These are phyloP conservation scores for Didymella sp. DNA, from an alignment of 2,329 filamentous ascomycete species.

Conservation along the genomic window DNA sequence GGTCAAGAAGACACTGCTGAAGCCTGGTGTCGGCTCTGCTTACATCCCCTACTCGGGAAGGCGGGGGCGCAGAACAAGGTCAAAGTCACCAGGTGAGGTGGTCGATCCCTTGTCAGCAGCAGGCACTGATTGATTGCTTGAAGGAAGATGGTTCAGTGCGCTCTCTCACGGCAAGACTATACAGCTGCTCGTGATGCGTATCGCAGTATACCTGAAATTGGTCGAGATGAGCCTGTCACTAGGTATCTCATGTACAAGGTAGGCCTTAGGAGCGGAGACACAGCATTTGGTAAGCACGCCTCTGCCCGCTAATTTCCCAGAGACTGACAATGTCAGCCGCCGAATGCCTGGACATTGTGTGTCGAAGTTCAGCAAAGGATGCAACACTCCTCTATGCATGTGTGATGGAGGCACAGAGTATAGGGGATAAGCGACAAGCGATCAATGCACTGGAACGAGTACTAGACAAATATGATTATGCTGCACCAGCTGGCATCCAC, in stretches of 20 bases:
- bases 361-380: conserved; percentile 60
- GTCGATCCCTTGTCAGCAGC: background rate
- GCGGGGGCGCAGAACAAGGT: conserved; percentile 70
- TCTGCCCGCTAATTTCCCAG: background rate
- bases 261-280: conserved; percentile 66
- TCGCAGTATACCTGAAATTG: conserved; percentile 63
- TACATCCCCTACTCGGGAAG: conserved; percentile 70
- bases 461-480: conserved; percentile 62
- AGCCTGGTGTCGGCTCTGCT: conserved; percentile 74
- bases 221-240: conserved; percentile 69
- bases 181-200: conserved; percentile 64
- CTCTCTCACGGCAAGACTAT: conserved; percentile 65
- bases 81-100: conserved; percentile 68
- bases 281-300: conserved; percentile 54
- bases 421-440: conserved; percentile 67
- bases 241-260: conserved; percentile 79
- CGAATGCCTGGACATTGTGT: conserved; percentile 69
- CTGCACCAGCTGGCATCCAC: conserved; percentile 59
- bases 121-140: background rate
- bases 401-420: conserved; percentile 74
- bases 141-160: conserved; percentile 77
- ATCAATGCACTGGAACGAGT: conserved; percentile 66
- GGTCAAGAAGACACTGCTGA: conserved; percentile 63
- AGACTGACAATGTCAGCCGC: conserved; percentile 55
- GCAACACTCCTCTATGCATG: conserved; percentile 78